A percentile compares a stretch with the other conserved stretches of the same genome.
phyloP scores from a whole-genome alignment of 495 filamentous ascomycete species.

The Aspergillus baeticus region DNA sequence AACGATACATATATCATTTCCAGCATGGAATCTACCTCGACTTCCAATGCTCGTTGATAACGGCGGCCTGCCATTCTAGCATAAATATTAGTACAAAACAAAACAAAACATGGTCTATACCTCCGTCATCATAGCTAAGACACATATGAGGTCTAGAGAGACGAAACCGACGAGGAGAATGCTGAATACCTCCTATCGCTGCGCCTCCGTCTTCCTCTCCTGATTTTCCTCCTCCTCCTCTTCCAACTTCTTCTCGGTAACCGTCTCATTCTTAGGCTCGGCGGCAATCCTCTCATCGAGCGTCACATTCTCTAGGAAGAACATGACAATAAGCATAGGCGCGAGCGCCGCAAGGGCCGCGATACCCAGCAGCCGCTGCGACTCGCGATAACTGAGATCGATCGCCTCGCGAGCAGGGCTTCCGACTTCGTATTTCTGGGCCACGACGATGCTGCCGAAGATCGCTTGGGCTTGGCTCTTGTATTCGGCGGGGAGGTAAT shows the following conservation, averaged over 20 bases:
- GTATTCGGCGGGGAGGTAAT: slow-evolving; percentile 19
- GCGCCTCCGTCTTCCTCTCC: neutral
- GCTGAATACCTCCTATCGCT: too few species aligned
- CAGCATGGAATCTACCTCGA: too few species aligned
- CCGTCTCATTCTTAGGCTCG: too few species aligned
- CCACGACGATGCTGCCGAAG: slow-evolving; percentile 22
- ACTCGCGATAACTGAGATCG: slow-evolving; percentile 23
- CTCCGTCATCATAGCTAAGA: too few species aligned
- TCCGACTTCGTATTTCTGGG: slow-evolving; percentile 19
- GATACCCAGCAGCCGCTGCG: slow-evolving; percentile 22
- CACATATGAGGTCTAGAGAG: too few species aligned
- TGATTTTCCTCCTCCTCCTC: neutral
- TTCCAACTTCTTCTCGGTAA: neutral
- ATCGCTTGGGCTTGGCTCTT: slow-evolving; percentile 23
- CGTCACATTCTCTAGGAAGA: slow-evolving; percentile 22
- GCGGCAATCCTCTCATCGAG: slow-evolving; percentile 13
- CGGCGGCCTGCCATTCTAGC: too few species aligned
- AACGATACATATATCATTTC: too few species aligned
- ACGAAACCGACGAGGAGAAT: too few species aligned
- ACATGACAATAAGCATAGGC: slow-evolving; percentile 24
- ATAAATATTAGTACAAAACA: too few species aligned
- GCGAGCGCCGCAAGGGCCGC: slow-evolving; percentile 18
- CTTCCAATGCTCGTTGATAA: too few species aligned
- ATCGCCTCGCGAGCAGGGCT: slow-evolving; percentile 19
- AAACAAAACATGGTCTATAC: too few species aligned